Percentiles rank a stretch among this genome's conserved stretches.
Conservation (phyloP, 139 green algal genomes). For the Mychonastes homosphaera region DNA sequence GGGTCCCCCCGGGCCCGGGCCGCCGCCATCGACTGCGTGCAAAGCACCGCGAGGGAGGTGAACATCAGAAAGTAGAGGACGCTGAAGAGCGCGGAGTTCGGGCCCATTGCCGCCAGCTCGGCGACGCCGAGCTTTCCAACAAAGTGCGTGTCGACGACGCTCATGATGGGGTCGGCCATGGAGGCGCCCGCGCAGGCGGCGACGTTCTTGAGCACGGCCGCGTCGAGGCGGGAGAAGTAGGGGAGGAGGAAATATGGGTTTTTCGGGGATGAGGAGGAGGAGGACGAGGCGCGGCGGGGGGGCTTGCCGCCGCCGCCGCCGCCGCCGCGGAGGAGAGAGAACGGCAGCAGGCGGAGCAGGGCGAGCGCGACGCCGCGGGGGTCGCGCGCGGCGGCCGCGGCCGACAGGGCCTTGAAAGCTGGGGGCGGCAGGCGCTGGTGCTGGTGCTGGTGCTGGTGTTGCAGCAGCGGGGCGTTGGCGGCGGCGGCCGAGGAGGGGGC, state of each 20-base stretch:
- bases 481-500: too few relatives aligned
- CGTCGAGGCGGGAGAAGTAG: too few relatives aligned
- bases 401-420: neutral
- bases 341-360: too few relatives aligned
- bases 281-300: too few relatives aligned
- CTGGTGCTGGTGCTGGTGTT: neutral
- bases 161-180: constrained; percentile 32
- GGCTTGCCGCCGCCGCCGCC: too few relatives aligned
- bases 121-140: constrained; percentile 17
- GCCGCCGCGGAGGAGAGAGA: too few relatives aligned
- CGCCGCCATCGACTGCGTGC: constrained; percentile 23
- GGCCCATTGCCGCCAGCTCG: constrained; percentile 22
- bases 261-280: too few relatives aligned
- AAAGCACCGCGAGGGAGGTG: constrained; percentile 23
- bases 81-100: constrained; percentile 25
- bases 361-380: constrained; percentile 23
- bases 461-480: too few relatives aligned
- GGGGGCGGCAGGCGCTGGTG: neutral
- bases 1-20: constrained; percentile 14
- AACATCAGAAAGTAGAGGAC: constrained; percentile 30
- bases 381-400: constrained; percentile 8
- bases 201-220: too few relatives aligned
- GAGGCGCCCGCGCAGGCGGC: constrained; percentile 13
- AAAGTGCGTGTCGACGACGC: constrained; percentile 28
- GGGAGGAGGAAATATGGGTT: too few relatives aligned